These are phyloP conservation scores for Lolium perenne DNA, from an alignment of 176 grass and related monocot species.

Conservation along the genomic window DNA sequence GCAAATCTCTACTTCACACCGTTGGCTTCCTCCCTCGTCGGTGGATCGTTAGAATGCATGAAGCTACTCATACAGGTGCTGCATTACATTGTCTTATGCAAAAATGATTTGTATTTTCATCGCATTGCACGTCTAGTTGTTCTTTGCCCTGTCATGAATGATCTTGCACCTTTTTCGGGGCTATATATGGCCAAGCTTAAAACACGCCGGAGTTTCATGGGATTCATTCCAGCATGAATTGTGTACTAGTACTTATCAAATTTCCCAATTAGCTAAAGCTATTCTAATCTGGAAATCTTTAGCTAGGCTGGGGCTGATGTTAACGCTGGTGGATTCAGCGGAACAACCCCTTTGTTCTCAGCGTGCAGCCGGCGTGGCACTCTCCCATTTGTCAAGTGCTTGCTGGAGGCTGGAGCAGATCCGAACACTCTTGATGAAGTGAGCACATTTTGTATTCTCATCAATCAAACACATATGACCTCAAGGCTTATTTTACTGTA, in stretches of 20 bases:
- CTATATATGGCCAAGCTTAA: no score
- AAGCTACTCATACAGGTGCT: slow-evolving; percentile 4
- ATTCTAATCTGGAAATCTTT: neutral
- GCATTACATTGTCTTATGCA: neutral
- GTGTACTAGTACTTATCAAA: neutral
- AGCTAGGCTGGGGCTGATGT: slow-evolving; percentile 20
- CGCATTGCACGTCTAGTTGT: no score
- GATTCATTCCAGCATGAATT: no score
- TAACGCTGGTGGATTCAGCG: neutral
- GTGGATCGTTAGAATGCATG: slow-evolving; percentile 10
- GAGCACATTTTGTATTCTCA: neutral
- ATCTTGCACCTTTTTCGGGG: no score
- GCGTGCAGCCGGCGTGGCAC: slow-evolving; percentile 5
- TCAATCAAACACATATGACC: no score
- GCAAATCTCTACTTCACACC: slow-evolving; percentile 7
- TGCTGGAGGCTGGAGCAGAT: slow-evolving; percentile 25
- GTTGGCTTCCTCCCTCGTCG: neutral
- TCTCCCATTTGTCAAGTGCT: neutral
- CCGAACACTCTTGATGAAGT: slow-evolving; percentile 26
- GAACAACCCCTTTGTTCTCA: slow-evolving; percentile 14
- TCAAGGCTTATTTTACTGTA: neutral
- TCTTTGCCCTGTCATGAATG: no score
- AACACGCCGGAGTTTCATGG: no score
- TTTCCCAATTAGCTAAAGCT: neutral
- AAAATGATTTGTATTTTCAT: neutral